phyloP scores from a whole-genome alignment of 2,329 filamentous ascomycete species.

The Epichloe sylvatica region DNA sequence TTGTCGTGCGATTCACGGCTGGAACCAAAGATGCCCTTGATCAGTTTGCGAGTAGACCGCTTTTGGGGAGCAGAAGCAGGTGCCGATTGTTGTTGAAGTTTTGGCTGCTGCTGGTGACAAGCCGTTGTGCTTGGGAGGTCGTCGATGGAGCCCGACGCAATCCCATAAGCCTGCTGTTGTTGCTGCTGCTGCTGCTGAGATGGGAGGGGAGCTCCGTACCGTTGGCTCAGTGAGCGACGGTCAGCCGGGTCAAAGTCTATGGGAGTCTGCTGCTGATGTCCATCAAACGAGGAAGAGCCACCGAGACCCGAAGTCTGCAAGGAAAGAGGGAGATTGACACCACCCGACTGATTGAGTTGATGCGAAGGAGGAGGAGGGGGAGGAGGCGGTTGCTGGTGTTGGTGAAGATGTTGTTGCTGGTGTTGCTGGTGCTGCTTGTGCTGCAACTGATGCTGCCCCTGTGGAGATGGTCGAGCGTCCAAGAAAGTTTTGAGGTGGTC shows the following conservation, averaged over 20 bases:
- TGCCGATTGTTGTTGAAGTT: constrained; percentile 22
- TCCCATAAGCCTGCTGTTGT: too few relatives aligned
- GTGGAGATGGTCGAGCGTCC: constrained; percentile 9
- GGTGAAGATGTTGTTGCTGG: constrained; percentile 15
- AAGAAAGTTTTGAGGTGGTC: constrained; percentile 27
- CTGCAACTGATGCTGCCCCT: constrained; percentile 12
- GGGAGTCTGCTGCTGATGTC: constrained; percentile 18
- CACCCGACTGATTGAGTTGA: constrained; percentile 17
- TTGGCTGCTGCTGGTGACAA: constrained; percentile 17
- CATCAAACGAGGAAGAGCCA: constrained; percentile 18
- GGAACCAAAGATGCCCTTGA: constrained; percentile 40
- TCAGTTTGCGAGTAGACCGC: constrained; percentile 37
- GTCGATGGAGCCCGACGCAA: constrained; percentile 13
- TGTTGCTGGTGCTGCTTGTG: constrained; percentile 16
- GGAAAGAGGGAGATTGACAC: constrained; percentile 16
- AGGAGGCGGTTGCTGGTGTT: constrained; percentile 16
- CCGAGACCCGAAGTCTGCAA: constrained; percentile 18
- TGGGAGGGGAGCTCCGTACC: constrained; percentile 23
- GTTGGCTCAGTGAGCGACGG: constrained; percentile 38
- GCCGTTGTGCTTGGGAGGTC: constrained; percentile 9
- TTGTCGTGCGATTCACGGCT: constrained; percentile 8
- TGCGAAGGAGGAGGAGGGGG: constrained; percentile 17
- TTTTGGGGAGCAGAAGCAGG: constrained; percentile 23
- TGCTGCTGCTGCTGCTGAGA: too few relatives aligned
- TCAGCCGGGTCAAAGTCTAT: constrained; percentile 29